Base-by-base conservation (phyloP, 139 green algal species). In the Coccomyxa sp. region DNA sequence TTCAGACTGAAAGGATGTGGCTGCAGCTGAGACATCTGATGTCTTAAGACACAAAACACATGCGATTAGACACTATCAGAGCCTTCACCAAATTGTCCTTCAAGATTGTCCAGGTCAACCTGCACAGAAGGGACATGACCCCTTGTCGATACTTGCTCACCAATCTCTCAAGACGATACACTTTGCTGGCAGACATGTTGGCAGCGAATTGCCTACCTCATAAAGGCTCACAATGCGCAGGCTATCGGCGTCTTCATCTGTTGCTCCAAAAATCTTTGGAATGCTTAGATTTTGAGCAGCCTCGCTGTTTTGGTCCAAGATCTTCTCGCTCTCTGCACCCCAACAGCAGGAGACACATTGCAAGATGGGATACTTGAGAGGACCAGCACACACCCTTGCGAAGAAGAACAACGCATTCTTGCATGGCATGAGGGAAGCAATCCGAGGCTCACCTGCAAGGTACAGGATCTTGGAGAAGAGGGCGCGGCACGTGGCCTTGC, bases 381-480 rank as follows among this genome's bases (percentile, higher is more conserved):
- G 18, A 28, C 63, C 4, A 71, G 21, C 18, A 71, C 10, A 25
- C 63, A 71, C 4, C 4, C 63, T 25, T 71, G 9, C 63, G 10
- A 1, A 25, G 4, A 21, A 15, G 7, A 25, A 71, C 63, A 71
- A 28, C 63, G 9, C 63, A 71, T 51, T 51, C 3, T 51, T 51
- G 38, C 38, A 51, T 51, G 66, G 66, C 21, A 74, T 74, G 66
- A 23, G 66, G 66, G 9, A 51, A 51, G 12, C 71, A 77, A 38
- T 15, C 31, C 23, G 1, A 15, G 9, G 71, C 71, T 77, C 71
- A 84, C 83, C 83, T 82, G 90, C 92, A 0, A 99, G 82, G 85
- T 97, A 98, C 58, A 98, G 90, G 84, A 99, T 85, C 90, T 99
- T 99, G 76, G 89, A 88, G 88, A 98, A 98, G 77, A 99, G 87